Conservation (phyloP, 805 yeast species). For the Starmerella vitae region DNA sequence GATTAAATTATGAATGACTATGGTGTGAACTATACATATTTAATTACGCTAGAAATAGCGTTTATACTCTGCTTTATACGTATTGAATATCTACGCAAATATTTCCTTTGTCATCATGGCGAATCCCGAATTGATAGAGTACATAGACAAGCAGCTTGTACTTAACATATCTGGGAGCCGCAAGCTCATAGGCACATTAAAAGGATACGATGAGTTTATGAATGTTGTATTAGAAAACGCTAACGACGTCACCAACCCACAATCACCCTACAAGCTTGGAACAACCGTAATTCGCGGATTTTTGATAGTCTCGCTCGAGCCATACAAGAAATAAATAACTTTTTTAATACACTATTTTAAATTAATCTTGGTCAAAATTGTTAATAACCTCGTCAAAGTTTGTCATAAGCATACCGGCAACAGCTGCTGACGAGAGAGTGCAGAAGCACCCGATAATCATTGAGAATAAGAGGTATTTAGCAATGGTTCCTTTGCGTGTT, state of each 20-base stretch:
- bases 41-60: background rate
- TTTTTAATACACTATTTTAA: background rate
- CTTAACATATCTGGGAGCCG: constrained; percentile 70
- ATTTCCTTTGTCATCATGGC: constrained; percentile 5
- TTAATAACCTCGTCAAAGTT: constrained; percentile 28
- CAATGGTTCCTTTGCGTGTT: constrained; percentile 35
- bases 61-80: background rate
- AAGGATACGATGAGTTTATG: constrained; percentile 74
- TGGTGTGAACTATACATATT: background rate
- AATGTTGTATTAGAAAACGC: constrained; percentile 63
- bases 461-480: constrained; percentile 36
- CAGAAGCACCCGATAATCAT: constrained; percentile 41
- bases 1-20: background rate
- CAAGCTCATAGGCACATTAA: constrained; percentile 60
- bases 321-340: background rate
- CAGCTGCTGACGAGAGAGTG: constrained; percentile 43
- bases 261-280: constrained; percentile 46
- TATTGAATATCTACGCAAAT: background rate
- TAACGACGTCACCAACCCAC: constrained; percentile 41
- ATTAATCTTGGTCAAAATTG: background rate
- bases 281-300: constrained; percentile 63
- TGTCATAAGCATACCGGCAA: constrained; percentile 51
- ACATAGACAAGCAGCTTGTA: constrained; percentile 62
- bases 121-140: constrained; percentile 35
- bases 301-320: constrained; percentile 42